Evolutionary conservation across 176 grass and related monocot genomes (phyloP).

Genomic region (Eleusine indica): DNA sequence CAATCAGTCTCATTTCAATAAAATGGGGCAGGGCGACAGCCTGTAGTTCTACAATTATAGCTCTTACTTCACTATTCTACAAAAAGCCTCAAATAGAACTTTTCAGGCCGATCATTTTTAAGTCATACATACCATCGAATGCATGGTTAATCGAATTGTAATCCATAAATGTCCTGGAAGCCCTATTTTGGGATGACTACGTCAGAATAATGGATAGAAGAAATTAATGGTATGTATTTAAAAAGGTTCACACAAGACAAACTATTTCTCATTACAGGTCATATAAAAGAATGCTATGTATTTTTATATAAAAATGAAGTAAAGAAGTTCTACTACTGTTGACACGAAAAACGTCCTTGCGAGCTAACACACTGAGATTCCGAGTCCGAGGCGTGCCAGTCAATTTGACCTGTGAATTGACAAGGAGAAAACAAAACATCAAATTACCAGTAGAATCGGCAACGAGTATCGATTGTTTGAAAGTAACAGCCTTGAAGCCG

Average conservation of each 20-base stretch:
- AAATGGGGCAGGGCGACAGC: no score
- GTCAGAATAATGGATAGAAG: conserved; percentile 71
- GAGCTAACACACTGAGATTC: no score
- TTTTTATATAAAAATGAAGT: not conserved
- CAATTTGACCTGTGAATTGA: no score
- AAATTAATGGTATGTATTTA: conserved; percentile 25
- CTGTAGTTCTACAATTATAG: no score
- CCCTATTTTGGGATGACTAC: conserved; percentile 85
- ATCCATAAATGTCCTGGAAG: conserved; percentile 88
- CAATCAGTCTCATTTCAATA: no score
- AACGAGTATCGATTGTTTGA: no score
- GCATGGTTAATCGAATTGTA: conserved; percentile 94
- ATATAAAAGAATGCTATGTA: not conserved
- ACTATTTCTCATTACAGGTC: not conserved
- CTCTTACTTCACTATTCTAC: no score
- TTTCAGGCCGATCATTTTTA: not conserved
- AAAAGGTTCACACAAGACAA: not conserved
- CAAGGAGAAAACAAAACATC: no score
- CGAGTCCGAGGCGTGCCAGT: no score
- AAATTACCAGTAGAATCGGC: no score
- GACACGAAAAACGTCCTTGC: no score
- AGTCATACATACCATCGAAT: conserved; percentile 79
- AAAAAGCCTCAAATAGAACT: not conserved
- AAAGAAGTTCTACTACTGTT: not conserved
- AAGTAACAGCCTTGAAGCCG: no score